phyloP scores from a whole-genome alignment of 2,329 filamentous ascomycete genomes.

The Grosmannia clavigera region DNA sequence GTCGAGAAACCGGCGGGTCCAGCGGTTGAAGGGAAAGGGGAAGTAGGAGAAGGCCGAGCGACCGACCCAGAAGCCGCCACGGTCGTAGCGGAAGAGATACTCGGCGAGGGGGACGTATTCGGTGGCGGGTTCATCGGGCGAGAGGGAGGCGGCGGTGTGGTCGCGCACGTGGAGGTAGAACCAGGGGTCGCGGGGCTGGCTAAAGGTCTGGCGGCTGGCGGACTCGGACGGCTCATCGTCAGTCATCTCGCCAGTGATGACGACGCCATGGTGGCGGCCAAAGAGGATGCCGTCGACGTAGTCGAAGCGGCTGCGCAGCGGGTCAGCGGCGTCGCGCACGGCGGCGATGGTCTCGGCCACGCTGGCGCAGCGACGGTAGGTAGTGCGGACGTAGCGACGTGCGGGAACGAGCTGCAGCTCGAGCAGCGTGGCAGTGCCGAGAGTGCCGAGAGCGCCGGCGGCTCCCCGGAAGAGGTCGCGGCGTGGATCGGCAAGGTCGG shows the following conservation, averaged over 20 bases:
- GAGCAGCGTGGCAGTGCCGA: conserved; percentile 55
- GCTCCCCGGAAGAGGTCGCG: conserved; percentile 53
- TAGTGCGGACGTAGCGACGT: conserved; percentile 46
- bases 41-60: conserved; percentile 56
- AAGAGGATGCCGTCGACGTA: conserved; percentile 67
- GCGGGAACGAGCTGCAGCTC: conserved; percentile 52
- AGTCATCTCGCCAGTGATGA: conserved; percentile 52
- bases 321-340: conserved; percentile 21
- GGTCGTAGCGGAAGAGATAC: conserved; percentile 67
- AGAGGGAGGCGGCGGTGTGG: conserved; percentile 10
- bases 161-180: conserved; percentile 60
- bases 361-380: conserved; percentile 43
- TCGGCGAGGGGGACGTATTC: conserved; percentile 57
- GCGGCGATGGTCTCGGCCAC: conserved; percentile 34
- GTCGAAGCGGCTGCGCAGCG: conserved; percentile 25
- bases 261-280: conserved; percentile 46
- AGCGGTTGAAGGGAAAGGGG: conserved; percentile 47
- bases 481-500: conserved; percentile 20
- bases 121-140: conserved; percentile 5
- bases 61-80: conserved; percentile 65
- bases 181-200: conserved; percentile 55
- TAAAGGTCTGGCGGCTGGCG: conserved; percentile 37
- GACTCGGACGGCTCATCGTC: conserved; percentile 31
- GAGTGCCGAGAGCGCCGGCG: conserved; percentile 53
- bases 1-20: conserved; percentile 57